These are phyloP conservation scores for Lepraria neglecta DNA, from an alignment of 495 filamentous ascomycete genomes.

Conservation along the genomic window DNA sequence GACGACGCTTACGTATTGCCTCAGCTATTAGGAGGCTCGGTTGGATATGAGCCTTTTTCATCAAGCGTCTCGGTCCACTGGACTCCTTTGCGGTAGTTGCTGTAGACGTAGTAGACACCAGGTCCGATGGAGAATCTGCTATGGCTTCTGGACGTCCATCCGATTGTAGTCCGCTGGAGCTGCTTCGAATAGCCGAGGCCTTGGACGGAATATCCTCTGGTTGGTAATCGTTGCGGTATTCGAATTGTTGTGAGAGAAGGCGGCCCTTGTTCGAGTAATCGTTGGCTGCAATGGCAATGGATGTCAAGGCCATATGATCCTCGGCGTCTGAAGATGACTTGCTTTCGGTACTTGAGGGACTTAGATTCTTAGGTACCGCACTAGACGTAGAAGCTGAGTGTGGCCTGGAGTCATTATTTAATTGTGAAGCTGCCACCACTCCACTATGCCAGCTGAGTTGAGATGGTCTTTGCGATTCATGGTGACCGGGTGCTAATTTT, in stretches of 20 bases:
- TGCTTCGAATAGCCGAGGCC: not conserved
- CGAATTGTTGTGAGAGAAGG: conserved; percentile 8
- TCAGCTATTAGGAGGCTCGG: not conserved
- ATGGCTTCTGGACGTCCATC: not conserved
- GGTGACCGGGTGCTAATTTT: not conserved
- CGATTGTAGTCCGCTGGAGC: not conserved
- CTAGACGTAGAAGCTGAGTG: not conserved
- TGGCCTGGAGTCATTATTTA: not conserved
- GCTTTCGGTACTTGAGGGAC: not conserved
- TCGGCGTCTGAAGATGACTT: not conserved
- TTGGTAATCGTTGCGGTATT: not conserved
- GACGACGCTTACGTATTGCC: not conserved
- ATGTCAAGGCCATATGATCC: not conserved
- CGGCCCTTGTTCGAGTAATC: conserved; percentile 4
- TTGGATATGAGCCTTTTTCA: not conserved
- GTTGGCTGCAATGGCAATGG: not conserved
- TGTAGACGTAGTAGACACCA: too few species aligned
- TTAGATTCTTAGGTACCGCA: not conserved
- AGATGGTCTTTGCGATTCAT: not conserved
- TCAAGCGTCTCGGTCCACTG: not conserved
- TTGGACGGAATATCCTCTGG: not conserved
- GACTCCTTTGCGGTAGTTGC: not conserved
- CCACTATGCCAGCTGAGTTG: not conserved
- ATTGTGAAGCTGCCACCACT: not conserved
- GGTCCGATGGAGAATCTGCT: not conserved